Base-by-base conservation (phyloP, 345 rosid genomes). In the Turritis glabra region DNA sequence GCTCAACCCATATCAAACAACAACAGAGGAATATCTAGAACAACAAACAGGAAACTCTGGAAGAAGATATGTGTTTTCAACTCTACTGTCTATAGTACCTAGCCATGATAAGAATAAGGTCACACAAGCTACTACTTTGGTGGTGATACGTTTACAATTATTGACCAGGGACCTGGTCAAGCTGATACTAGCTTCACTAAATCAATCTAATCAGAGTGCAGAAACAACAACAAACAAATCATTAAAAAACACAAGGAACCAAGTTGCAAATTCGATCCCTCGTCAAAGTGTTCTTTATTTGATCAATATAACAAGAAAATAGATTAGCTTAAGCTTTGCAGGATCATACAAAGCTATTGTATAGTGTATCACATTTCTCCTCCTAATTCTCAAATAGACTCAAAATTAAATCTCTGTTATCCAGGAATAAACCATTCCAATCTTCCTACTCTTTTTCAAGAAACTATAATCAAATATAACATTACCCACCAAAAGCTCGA, bases 311-410 rank as follows among this genome's bases (percentile, higher is more conserved):
- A 57, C 80, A 77, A 71, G 61, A 77, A 58, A 46, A n/a, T 18
- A 14, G 60, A 69, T 41, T 54, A 64, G 67, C 51, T 55, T 46
- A 44, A 50, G 65, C 71, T 27, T 69, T 62, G 75, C 18, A 66
- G 21, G 0, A 77, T 63, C 60, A 64, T 12, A 64, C 76, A 77
- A 77, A 71, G 76, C 76, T 64, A 21, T 4, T 46, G 72, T 63
- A 25, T 18, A 62, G 4, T 69, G 62, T 76, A 44, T 33, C 75
- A 10, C 44, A 35, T 35, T 55, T 55, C 71, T 64, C 27, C 60
- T 26, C 60, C 71, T 70, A 64, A 21, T 67, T 50, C 57, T 60
- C 73, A 46, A 46, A 32, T 15, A 22, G 17, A 57, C 21, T 5
- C 66, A 59, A 68, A 56, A 33, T 33, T 58, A 61, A 62, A 62